These are phyloP conservation scores for Ramaria sp. DNA, from an alignment of 768 basidiomycete genomes.

Conservation along the genomic window DNA sequence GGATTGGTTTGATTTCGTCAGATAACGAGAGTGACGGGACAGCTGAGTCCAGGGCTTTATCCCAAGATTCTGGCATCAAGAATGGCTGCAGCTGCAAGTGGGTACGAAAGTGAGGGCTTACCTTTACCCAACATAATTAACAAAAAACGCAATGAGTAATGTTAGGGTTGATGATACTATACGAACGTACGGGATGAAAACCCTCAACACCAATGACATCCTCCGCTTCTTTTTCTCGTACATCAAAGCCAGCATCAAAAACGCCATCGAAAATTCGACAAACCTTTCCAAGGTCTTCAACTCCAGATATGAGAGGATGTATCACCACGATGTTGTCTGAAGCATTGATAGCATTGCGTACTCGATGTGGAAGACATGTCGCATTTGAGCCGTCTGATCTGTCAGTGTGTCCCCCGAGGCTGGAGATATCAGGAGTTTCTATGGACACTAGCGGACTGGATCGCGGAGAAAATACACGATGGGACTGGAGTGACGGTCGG, in stretches of 20 bases:
- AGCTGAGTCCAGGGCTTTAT: slow-evolving; percentile 16
- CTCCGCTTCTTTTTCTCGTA: slow-evolving; percentile 27
- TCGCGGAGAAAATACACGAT: slow-evolving; percentile 64
- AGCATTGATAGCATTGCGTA: slow-evolving; percentile 8
- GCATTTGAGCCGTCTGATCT: slow-evolving; percentile 5
- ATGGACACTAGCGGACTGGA: slow-evolving; percentile 66
- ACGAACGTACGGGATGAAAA: slow-evolving; percentile 34
- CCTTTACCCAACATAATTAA: not conserved
- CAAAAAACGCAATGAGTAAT: not conserved
- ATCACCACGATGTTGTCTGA: slow-evolving; percentile 40
- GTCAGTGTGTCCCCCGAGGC: slow-evolving; percentile 15
- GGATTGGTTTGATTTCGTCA: slow-evolving; percentile 3
- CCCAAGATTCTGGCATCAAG: slow-evolving; percentile 27
- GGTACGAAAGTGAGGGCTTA: slow-evolving; percentile 28
- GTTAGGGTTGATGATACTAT: not conserved
- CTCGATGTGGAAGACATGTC: slow-evolving; percentile 10
- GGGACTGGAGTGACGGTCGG: slow-evolving; percentile 12
- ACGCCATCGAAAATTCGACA: slow-evolving; percentile 51
- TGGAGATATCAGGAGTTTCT: slow-evolving; percentile 16
- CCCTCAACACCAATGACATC: slow-evolving; percentile 37
- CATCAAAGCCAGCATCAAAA: slow-evolving; percentile 39
- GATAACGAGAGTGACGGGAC: not conserved
- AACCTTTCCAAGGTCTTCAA: slow-evolving; percentile 57
- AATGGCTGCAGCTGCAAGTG: slow-evolving; percentile 27
- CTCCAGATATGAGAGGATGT: slow-evolving; percentile 44